phyloP scores from a whole-genome alignment of 1,139 yeast genomes.

The Pichia sp. region DNA sequence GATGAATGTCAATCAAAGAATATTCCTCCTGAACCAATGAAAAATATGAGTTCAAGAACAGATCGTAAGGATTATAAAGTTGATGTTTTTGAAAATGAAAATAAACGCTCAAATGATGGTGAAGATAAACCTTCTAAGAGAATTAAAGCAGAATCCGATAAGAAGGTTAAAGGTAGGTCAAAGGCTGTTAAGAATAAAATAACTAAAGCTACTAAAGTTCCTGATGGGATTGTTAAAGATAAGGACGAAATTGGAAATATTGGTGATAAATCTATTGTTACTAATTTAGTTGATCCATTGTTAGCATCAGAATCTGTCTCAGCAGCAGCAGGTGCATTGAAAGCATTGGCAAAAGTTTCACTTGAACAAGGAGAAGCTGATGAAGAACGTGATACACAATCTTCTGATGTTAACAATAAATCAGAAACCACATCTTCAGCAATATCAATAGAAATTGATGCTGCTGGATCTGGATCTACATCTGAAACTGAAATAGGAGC shows the following conservation, averaged over 20 bases:
- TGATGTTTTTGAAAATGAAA: conserved; percentile 13
- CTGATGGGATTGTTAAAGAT: background rate
- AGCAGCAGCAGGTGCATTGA: conserved; percentile 5
- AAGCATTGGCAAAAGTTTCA: conserved; percentile 10
- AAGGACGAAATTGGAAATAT: background rate
- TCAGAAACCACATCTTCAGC: too few species aligned
- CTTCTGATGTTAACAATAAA: too few species aligned
- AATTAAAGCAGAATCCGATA: conserved; percentile 1
- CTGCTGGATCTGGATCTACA: too few species aligned
- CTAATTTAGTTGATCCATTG: background rate
- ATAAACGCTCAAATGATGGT: background rate
- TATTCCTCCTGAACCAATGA: conserved; percentile 48
- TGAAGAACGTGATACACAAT: background rate
- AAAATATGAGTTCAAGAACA: conserved; percentile 36
- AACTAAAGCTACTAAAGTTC: background rate
- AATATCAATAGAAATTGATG: too few species aligned
- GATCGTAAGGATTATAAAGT: conserved; percentile 17
- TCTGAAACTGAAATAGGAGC: too few species aligned
- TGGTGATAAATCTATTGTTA: background rate
- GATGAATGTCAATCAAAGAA: conserved; percentile 37
- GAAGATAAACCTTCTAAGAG: conserved; percentile 3
- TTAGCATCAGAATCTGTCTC: background rate
- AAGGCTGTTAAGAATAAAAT: background rate
- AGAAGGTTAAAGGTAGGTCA: background rate
- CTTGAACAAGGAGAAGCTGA: conserved; percentile 2